These are phyloP conservation scores for Dendrobium chrysotoxum DNA, from an alignment of 106 monocot genomes.

Conservation along the genomic window DNA sequence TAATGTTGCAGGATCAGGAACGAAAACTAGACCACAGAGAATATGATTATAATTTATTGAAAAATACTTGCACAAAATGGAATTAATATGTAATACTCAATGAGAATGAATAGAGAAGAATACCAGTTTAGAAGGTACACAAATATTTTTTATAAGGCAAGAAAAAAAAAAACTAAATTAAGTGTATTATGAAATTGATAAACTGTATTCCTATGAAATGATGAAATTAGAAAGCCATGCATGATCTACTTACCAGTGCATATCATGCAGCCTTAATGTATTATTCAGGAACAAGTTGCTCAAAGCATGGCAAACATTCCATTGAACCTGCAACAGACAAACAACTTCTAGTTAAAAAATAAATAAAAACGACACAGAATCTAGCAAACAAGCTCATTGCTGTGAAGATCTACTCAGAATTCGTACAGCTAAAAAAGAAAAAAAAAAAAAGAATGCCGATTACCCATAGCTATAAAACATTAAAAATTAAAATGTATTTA, in stretches of 20 bases:
- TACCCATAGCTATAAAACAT: too few species aligned
- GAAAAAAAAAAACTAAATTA: background rate
- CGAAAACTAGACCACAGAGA: background rate
- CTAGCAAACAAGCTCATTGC: background rate
- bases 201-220: background rate
- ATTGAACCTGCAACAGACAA: constrained; percentile 70
- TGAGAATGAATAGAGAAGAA: background rate
- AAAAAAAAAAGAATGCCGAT: too few species aligned
- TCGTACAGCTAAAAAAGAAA: too few species aligned
- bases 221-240: background rate
- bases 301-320: constrained; percentile 99
- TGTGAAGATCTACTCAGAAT: background rate
- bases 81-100: background rate
- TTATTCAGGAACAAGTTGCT: constrained; percentile 92
- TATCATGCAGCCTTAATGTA: constrained; percentile 50
- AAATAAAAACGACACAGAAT: background rate
- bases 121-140: background rate
- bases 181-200: background rate
- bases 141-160: background rate
- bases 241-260: constrained; percentile 48
- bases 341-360: background rate
- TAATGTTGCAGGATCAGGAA: background rate
- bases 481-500: too few species aligned
- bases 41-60: background rate
- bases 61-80: background rate